Evolutionary conservation across 441 rosid genomes (phyloP), one percentile per base, ranked within the genome.

Genomic region (Erodium chrysanthum): DNA sequence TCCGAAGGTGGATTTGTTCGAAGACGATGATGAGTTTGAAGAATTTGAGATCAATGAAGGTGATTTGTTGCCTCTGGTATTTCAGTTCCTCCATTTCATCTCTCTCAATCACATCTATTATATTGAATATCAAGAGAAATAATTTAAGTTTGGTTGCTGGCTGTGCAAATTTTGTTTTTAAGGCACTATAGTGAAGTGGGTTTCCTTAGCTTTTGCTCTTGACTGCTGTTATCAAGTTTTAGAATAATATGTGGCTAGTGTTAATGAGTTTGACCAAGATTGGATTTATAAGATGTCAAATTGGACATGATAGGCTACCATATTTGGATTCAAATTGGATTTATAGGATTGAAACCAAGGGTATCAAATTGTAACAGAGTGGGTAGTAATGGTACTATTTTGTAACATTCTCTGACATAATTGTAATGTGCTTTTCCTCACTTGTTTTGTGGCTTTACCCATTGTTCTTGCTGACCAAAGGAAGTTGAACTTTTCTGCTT

Each of bases 1-100:
- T 20, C 84, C 84, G 12, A 90, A 85, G 82, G 71, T 86, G 62
- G 98, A 93, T 71, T 67, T 93, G 70, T 91, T 93, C 70, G 97
- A 93, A 67, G 98, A 93, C 67, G 97, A 93, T 60, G 97, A 93
- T 66, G 98, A 93, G 76, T 91, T 93, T 63, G 98, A 93, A 79
- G 98, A 90, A 68, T 90, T 91, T 65, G 88, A 81, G 69, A 89
- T 91, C 73, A 74, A 85, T 64, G 85, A 83, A 86, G 96, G 96
- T 88, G 17, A 3, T 33, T 40, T 4, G 17, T 21, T 29, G 4
- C 6, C 25, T 54, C 23, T 54, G 42, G 5, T 37, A 9, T 37
- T 7, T 7, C 42, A 37, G 42, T 37, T 37, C 42, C 42, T 6
- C 10, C 10, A 37, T 5, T 37, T 37, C 1, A 37, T 37, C 42